Conservation (phyloP, 345 rosid genomes). For the Brassica rapa region DNA sequence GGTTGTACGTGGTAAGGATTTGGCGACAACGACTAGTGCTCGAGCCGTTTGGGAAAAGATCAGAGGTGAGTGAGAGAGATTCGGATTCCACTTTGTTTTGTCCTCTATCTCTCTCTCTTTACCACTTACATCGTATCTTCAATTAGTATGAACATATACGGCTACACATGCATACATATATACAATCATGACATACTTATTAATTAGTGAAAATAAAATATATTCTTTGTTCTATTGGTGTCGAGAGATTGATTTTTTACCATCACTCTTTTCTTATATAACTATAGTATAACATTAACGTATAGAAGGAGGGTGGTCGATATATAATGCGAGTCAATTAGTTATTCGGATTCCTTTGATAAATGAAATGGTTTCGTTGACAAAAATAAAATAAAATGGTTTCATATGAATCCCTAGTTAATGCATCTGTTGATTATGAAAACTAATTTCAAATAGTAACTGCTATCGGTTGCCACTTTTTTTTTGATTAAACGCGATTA, state of each 20-base stretch:
- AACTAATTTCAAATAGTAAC: background rate
- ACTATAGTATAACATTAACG: background rate
- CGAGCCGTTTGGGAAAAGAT: background rate
- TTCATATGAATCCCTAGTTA: background rate
- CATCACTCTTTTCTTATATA: background rate
- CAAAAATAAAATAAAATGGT: background rate
- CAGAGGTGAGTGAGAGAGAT: background rate
- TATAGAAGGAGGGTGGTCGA: background rate
- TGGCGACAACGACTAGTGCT: background rate
- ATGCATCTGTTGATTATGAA: background rate
- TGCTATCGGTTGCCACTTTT: background rate
- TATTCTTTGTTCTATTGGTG: background rate
- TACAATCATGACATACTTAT: background rate
- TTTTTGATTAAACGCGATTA: background rate
- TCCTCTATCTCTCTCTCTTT: background rate
- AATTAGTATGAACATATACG: background rate
- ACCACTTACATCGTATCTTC: slow-evolving; percentile 7
- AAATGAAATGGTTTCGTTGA: background rate
- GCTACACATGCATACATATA: background rate
- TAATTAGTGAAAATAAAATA: background rate
- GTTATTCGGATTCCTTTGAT: background rate
- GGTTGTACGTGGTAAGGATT: background rate
- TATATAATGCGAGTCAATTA: background rate
- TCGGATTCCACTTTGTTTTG: background rate
- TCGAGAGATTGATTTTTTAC: background rate